A percentile compares a stretch with the other conserved stretches of the same genome.
Conservation (phyloP, 257 asterid species). For the Solanum pimpinellifolium region DNA sequence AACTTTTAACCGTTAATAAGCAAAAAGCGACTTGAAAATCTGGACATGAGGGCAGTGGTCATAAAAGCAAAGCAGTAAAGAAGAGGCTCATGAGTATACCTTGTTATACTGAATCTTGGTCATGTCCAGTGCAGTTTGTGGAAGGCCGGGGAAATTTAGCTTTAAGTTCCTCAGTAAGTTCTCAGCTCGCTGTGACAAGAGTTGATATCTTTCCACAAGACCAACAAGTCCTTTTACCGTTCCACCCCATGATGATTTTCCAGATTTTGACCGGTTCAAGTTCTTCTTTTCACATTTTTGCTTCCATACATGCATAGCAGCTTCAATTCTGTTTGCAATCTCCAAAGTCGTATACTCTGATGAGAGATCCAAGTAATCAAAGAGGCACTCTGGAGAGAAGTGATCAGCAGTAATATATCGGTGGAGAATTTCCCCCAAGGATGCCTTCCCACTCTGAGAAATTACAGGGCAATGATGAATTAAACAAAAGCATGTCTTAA, state of each 20-base stretch:
- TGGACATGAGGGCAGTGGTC: not conserved
- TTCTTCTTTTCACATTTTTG: slow-evolving; percentile 45
- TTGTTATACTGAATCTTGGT: slow-evolving; percentile 77
- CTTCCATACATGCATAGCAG: slow-evolving; percentile 70
- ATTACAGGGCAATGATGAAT: not conserved
- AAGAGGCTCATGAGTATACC: slow-evolving; percentile 25
- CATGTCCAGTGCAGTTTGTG: slow-evolving; percentile 70
- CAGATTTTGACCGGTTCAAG: slow-evolving; percentile 20
- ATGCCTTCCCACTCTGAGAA: slow-evolving; percentile 73
- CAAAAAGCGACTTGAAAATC: not conserved
- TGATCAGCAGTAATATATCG: slow-evolving; percentile 58
- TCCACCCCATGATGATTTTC: slow-evolving; percentile 53
- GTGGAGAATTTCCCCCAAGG: slow-evolving; percentile 69
- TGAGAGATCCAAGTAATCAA: slow-evolving; percentile 65
- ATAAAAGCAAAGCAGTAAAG: not conserved
- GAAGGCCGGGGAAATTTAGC: slow-evolving; percentile 71
- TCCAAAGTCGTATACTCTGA: slow-evolving; percentile 69
- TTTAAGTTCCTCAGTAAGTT: slow-evolving; percentile 59
- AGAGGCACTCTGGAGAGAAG: slow-evolving; percentile 66
- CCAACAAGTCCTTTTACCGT: slow-evolving; percentile 40
- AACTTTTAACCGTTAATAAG: not conserved
- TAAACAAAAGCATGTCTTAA: not conserved
- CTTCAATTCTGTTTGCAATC: slow-evolving; percentile 68
- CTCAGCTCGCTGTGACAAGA: slow-evolving; percentile 63
- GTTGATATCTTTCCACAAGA: slow-evolving; percentile 47